phyloP scores from a whole-genome alignment of 2,329 filamentous ascomycete species.

The Xylaria polymorpha region DNA sequence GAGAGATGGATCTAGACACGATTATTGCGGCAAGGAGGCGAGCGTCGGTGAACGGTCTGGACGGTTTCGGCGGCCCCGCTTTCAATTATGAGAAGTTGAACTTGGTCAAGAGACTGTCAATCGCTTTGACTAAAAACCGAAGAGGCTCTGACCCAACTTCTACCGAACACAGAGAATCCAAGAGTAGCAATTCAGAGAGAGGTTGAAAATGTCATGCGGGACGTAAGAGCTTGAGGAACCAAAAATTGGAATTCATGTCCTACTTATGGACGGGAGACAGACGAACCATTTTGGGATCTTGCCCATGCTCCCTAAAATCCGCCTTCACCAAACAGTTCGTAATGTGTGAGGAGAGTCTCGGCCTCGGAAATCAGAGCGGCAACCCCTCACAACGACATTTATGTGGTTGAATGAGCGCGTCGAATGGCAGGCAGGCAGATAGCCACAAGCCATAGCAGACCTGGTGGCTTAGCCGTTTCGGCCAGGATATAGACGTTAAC shows the following conservation, averaged over 20 bases:
- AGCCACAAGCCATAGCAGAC: neutral
- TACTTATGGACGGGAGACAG: neutral
- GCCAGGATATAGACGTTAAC: neutral
- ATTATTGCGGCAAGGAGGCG: slow-evolving; percentile 51
- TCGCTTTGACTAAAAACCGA: slow-evolving; percentile 42
- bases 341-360: neutral
- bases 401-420: neutral
- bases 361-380: neutral
- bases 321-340: neutral
- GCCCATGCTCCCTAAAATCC: neutral
- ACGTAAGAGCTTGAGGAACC: slow-evolving; percentile 20
- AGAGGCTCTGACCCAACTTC: slow-evolving; percentile 39
- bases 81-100: slow-evolving; percentile 39
- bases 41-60: slow-evolving; percentile 35
- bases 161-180: slow-evolving; percentile 43
- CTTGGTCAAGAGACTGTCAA: slow-evolving; percentile 44
- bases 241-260: slow-evolving; percentile 2
- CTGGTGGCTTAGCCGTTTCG: neutral
- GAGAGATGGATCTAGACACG: slow-evolving; percentile 57
- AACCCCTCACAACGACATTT: neutral
- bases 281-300: neutral
- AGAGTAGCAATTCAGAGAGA: slow-evolving; percentile 30
- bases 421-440: slow-evolving; percentile 1
- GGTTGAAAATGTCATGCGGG: slow-evolving; percentile 1
- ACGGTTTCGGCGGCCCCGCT: slow-evolving; percentile 2